These are phyloP conservation scores for Casuarina equisetifolia DNA, from an alignment of 306 rosid genomes.

Conservation along the genomic window DNA sequence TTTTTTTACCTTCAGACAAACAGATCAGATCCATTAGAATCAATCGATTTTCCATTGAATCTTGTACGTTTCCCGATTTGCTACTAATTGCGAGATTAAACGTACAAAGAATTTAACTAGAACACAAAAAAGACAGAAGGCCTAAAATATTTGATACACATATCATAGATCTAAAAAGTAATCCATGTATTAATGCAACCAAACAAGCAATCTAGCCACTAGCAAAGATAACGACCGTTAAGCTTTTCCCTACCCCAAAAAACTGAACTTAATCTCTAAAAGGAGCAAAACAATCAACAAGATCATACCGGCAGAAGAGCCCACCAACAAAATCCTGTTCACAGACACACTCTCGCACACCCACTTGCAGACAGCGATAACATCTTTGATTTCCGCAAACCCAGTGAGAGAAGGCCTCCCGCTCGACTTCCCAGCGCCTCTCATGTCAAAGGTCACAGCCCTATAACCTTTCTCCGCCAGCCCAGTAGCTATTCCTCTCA, in stretches of 20 bases:
- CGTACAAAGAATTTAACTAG: not conserved
- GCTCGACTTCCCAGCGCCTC: constrained; percentile 78
- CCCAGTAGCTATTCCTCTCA: constrained; percentile 78
- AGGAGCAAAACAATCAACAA: not conserved
- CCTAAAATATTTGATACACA: constrained; percentile 3
- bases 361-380: constrained; percentile 68
- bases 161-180: constrained; percentile 36
- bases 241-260: not conserved
- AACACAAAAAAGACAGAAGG: not conserved
- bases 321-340: constrained; percentile 55
- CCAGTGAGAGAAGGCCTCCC: constrained; percentile 84
- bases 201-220: constrained; percentile 3
- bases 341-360: constrained; percentile 38
- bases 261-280: constrained; percentile 15
- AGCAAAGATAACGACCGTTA: not conserved
- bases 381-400: constrained; percentile 77
- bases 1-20: not conserved
- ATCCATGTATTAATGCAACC: not conserved
- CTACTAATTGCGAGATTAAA: not conserved
- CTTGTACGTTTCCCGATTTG: not conserved
- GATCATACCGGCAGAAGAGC: constrained; percentile 91
- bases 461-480: constrained; percentile 58
- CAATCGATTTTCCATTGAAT: not conserved
- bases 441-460: constrained; percentile 80
- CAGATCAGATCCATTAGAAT: not conserved